Conservation (phyloP, 139 green algal species). For the Chlamydomonas sp. region DNA sequence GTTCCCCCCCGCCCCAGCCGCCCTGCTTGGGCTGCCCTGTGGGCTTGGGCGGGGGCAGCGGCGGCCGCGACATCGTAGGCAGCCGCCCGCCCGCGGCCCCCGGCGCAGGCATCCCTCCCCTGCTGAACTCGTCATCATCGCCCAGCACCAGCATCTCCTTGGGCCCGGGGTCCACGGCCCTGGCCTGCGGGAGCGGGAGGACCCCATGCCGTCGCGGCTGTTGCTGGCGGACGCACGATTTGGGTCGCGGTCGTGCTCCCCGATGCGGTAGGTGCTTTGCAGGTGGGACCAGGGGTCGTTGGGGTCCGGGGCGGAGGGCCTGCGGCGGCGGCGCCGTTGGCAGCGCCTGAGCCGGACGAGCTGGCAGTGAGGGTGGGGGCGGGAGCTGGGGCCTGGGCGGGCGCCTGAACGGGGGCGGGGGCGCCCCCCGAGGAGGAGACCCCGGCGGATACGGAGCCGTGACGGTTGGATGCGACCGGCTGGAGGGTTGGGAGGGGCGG, state of each 20-base stretch:
- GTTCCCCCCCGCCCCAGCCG: conserved; percentile 23
- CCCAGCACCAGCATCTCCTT: conserved; percentile 31
- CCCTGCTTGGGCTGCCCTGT: conserved; percentile 5
- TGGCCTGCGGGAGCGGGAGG: background rate
- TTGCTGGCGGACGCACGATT: background rate
- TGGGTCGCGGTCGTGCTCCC: background rate
- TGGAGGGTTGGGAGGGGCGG: no score
- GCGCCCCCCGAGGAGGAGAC: no score
- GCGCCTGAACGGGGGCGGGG: no score
- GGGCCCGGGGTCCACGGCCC: background rate
- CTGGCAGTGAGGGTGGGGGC: background rate
- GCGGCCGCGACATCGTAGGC: no score
- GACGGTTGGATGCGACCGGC: no score
- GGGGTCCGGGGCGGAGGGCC: background rate
- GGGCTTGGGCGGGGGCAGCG: background rate
- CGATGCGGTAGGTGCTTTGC: conserved; percentile 24
- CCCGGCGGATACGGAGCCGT: no score
- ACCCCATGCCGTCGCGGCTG: background rate
- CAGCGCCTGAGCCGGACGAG: background rate
- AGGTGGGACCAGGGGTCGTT: conserved; percentile 30
- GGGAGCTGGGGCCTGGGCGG: background rate
- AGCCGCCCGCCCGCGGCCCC: no score
- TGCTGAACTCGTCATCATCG: background rate
- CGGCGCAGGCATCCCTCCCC: background rate
- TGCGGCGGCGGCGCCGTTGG: background rate